phyloP scores from a whole-genome alignment of 208 protist species.

The Leishmania guyanensis region DNA sequence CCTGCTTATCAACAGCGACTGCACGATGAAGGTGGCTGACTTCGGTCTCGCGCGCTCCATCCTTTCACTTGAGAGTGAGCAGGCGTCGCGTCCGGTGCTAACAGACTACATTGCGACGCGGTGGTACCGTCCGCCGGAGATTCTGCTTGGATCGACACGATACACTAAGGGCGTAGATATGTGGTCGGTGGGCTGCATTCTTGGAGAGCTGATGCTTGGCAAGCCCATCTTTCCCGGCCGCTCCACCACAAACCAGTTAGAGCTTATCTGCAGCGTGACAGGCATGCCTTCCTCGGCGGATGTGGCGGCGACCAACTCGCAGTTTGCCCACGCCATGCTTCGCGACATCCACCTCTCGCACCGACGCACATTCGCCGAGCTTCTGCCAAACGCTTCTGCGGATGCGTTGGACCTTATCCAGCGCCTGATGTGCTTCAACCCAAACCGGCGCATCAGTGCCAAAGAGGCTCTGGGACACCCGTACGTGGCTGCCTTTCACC shows the following conservation, averaged over 20 bases:
- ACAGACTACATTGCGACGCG: slow-evolving; percentile 97
- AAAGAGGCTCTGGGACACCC: slow-evolving; percentile 93
- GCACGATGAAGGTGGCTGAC: slow-evolving; percentile 97
- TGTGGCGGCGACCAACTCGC: slow-evolving; percentile 93
- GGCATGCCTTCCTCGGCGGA: slow-evolving; percentile 89
- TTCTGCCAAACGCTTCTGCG: slow-evolving; percentile 90
- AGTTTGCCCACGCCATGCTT: slow-evolving; percentile 95
- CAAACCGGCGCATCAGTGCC: slow-evolving; percentile 93
- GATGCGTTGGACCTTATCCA: slow-evolving; percentile 95
- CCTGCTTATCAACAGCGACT: slow-evolving; percentile 93
- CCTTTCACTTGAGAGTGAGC: slow-evolving; percentile 84
- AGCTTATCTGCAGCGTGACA: slow-evolving; percentile 95
- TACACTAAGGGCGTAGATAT: slow-evolving; percentile 98
- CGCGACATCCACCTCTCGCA: slow-evolving; percentile 77
- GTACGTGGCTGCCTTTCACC: slow-evolving; percentile 94
- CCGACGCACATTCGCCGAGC: slow-evolving; percentile 73
- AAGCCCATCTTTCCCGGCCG: slow-evolving; percentile 96
- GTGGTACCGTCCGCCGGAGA: slow-evolving; percentile 99
- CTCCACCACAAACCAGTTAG: slow-evolving; percentile 97
- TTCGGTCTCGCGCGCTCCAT: slow-evolving; percentile 98
- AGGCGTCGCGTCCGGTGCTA: slow-evolving; percentile 83
- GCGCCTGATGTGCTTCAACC: slow-evolving; percentile 96
- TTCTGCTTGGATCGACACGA: slow-evolving; percentile 95
- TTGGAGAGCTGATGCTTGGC: slow-evolving; percentile 95
- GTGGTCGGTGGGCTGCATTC: slow-evolving; percentile 98